Evolutionary conservation across 257 asterid species (phyloP).

Genomic region (Nicotiana attenuata): DNA sequence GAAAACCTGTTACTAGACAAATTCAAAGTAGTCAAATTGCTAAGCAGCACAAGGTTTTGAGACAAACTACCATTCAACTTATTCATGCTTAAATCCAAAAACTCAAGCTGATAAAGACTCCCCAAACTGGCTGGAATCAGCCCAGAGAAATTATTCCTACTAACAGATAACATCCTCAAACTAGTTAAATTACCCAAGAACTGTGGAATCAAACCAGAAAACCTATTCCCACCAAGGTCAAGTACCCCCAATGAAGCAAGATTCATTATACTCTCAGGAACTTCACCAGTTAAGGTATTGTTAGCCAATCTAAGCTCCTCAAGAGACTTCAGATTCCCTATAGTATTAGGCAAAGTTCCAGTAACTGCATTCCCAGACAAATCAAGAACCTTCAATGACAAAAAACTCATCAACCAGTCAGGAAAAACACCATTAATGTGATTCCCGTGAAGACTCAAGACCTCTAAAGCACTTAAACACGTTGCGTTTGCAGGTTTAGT

Average conservation of each 20-base stretch:
- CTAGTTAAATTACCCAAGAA: constrained; percentile 30
- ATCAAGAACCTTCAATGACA: constrained; percentile 41
- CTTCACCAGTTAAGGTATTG: constrained; percentile 44
- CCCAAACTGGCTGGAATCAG: constrained; percentile 35
- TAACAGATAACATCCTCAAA: constrained; percentile 36
- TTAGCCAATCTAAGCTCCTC: constrained; percentile 55
- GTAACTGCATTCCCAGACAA: constrained; percentile 51
- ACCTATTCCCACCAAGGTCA: constrained; percentile 52
- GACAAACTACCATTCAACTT: constrained; percentile 40
- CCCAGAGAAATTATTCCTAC: constrained; percentile 46
- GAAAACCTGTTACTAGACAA: constrained; percentile 47
- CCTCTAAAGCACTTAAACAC: constrained; percentile 33
- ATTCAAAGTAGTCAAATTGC: constrained; percentile 47
- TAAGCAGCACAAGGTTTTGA: constrained; percentile 33
- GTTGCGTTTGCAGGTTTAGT: constrained; percentile 23
- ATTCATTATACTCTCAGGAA: constrained; percentile 37
- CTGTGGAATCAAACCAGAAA: constrained; percentile 45
- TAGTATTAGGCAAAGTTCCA: constrained; percentile 35
- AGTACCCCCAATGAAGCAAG: constrained; percentile 38
- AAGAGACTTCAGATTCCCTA: constrained; percentile 36
- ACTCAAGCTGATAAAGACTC: constrained; percentile 37
- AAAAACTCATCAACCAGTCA: constrained; percentile 22
- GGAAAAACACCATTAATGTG: constrained; percentile 39
- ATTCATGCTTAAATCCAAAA: constrained; percentile 44
- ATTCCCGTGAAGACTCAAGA: constrained; percentile 46